Evolutionary conservation across 768 basidiomycete genomes (phyloP), one percentile per base, ranked within the genome.

Genomic region (Polyporus arcularius): DNA sequence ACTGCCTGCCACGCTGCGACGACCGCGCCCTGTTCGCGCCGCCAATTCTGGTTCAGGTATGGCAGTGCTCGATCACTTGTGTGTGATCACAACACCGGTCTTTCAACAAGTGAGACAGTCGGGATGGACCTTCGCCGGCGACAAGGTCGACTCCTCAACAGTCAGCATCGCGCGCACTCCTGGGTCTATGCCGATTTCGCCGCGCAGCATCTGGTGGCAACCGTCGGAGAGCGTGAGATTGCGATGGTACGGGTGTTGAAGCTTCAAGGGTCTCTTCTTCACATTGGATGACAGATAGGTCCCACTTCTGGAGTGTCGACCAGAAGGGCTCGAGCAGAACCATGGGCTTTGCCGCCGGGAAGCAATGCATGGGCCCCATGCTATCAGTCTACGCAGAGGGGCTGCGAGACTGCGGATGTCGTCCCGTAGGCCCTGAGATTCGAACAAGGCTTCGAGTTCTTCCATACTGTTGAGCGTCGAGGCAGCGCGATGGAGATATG

Each of bases 1-100:
- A 55, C 40, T 6, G 26, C 1, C 35, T 14, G 9, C 59, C 59
- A 60, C 30, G 15, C 32, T 16, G 10, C n/a, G 11, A 4, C n/a
- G 26, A 28, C 7, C 8, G 30, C 41, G 16, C 41, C 39, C 41
- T 58, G 41, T 26, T 15, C 49, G 30, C 16, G 15, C 18, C 32
- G 32, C 49, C 35, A 39, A 5, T 35, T 8, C 30, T 50, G 42
- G 59, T 60, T 60, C 16, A 52, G 11, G 30, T 30, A 16, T 46
- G 59, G 21, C 53, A 55, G 4, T 46, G 47, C 53, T 60, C 53
- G 18, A 60, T 51, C 46, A 55, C 53, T 39, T 49, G 47, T 39
- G 40, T 46, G 39, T 51, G 54, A 39, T 53, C 58, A 28, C 38
- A 48, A 38, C n/a, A 41, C 2, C 46, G 53, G 14, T 47, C 59